A percentile compares a stretch with the other conserved stretches of the same genome.
Conservation (phyloP, 192 early-diverging fungal species). For the Coemansia sp. region DNA sequence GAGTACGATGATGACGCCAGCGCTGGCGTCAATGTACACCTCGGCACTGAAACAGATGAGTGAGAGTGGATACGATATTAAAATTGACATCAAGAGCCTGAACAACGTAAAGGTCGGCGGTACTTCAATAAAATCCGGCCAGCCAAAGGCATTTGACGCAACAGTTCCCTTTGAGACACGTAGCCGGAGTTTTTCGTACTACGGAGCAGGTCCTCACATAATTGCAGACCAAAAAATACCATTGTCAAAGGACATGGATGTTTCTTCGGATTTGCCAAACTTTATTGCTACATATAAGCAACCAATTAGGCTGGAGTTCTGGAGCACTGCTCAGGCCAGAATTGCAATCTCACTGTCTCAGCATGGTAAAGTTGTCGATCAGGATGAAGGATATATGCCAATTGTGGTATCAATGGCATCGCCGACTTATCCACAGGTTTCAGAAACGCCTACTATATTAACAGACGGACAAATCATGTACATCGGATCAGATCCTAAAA, state of each 20-base stretch:
- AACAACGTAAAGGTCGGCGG: neutral
- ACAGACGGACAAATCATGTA: neutral
- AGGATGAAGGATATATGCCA: slow-evolving; percentile 16
- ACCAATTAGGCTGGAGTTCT: neutral
- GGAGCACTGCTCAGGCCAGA: neutral
- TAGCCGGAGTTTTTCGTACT: neutral
- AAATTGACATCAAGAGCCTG: neutral
- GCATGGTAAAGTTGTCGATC: slow-evolving; percentile 15
- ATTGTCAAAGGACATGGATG: neutral
- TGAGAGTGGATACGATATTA: neutral
- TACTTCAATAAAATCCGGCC: neutral
- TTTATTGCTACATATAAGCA: neutral
- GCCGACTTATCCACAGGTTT: slow-evolving; percentile 3
- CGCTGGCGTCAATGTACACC: neutral
- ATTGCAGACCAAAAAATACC: neutral
- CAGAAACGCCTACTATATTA: neutral
- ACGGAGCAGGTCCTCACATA: neutral
- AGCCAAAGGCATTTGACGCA: neutral
- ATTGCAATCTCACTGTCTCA: neutral
- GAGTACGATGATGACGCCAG: neutral
- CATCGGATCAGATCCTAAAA: neutral
- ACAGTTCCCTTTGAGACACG: neutral
- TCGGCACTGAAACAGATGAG: neutral
- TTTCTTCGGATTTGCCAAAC: neutral
- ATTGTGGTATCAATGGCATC: slow-evolving; percentile 22